Conservation (phyloP, 768 basidiomycete species). For the Imleria badia region DNA sequence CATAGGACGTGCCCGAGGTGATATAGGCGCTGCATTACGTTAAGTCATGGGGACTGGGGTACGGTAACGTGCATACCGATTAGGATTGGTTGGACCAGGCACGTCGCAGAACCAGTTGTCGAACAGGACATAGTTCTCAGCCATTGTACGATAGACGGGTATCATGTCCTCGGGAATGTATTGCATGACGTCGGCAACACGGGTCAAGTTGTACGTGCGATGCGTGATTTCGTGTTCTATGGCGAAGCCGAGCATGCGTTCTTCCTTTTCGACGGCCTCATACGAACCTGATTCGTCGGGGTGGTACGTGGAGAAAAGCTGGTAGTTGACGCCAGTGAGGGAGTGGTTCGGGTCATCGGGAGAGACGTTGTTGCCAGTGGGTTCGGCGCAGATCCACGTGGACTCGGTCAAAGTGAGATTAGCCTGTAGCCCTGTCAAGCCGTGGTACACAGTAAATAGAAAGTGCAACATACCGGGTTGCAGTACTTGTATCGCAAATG, state of each 20-base stretch:
- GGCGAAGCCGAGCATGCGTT: constrained; percentile 25
- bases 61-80: constrained; percentile 12
- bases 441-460: neutral
- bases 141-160: constrained; percentile 24
- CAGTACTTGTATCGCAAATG: constrained; percentile 19
- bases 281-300: constrained; percentile 16
- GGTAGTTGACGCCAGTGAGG: constrained; percentile 22
- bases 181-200: constrained; percentile 18
- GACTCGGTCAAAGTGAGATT: constrained; percentile 14
- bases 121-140: constrained; percentile 25
- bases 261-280: neutral
- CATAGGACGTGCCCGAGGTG: constrained; percentile 27
- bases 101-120: constrained; percentile 28
- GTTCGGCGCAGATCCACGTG: constrained; percentile 18
- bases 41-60: neutral
- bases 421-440: neutral
- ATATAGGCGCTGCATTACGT: constrained; percentile 20
- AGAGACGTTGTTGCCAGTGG: constrained; percentile 17
- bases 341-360: constrained; percentile 28
- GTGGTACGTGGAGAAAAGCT: constrained; percentile 23
- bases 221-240: constrained; percentile 19
- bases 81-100: constrained; percentile 27
- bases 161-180: constrained; percentile 25
- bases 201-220: constrained; percentile 6
- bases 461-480: constrained; percentile 17